A percentile compares a stretch with the other conserved stretches of the same genome.
phyloP scores from a whole-genome alignment of 768 basidiomycete species.

The Glaciozyma antarctica region DNA sequence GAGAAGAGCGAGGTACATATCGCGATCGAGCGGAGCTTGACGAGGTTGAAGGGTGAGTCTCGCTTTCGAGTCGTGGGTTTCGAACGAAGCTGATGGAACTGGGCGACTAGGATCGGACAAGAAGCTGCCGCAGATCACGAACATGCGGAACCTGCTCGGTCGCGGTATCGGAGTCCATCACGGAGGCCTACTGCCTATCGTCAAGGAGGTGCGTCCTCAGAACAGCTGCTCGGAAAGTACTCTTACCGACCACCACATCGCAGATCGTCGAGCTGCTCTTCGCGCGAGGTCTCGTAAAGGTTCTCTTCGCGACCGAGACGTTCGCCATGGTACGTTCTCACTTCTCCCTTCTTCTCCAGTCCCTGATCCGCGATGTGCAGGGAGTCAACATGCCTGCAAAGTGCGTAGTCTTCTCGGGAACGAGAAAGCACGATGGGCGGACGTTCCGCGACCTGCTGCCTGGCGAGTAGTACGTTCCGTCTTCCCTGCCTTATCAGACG shows the following conservation, averaged over 20 bases:
- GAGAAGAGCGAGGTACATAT: conserved; percentile 98
- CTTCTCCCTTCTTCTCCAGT: background rate
- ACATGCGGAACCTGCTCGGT: conserved; percentile 78
- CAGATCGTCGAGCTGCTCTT: conserved; percentile 94
- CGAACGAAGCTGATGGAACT: background rate
- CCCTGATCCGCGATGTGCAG: conserved; percentile 42
- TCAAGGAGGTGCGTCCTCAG: conserved; percentile 67
- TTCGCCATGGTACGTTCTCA: conserved; percentile 79
- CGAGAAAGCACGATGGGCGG: conserved; percentile 88
- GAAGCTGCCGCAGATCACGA: conserved; percentile 79
- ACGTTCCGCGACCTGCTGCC: conserved; percentile 81
- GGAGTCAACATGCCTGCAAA: conserved; percentile 99
- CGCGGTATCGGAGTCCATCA: conserved; percentile 97
- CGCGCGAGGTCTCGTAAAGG: conserved; percentile 86
- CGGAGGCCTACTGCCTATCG: conserved; percentile 86
- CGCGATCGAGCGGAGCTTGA: conserved; percentile 81
- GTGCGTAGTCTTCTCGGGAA: conserved; percentile 91
- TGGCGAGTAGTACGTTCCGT: conserved; percentile 42
- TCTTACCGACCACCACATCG: background rate
- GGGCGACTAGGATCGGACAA: conserved; percentile 64
- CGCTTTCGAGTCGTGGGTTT: background rate
- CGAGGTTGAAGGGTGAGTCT: conserved; percentile 69
- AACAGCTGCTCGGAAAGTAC: conserved; percentile 3
- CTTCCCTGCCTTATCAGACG: conserved; percentile 13
- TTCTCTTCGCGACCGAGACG: conserved; percentile 95